phyloP scores from a whole-genome alignment of 768 basidiomycete genomes.

The Strobilomyces dryophilus region DNA sequence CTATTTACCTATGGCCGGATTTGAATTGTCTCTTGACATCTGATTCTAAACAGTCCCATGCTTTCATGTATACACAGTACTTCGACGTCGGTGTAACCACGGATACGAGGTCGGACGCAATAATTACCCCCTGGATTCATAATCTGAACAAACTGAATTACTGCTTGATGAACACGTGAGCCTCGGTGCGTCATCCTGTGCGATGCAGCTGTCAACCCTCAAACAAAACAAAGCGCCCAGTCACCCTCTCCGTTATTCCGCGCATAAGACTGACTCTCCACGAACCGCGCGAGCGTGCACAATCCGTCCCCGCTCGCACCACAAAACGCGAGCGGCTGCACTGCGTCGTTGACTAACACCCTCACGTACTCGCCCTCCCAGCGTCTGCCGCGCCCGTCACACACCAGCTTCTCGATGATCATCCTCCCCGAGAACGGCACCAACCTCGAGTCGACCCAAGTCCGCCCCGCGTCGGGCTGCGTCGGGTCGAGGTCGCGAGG shows the following conservation, averaged over 20 bases:
- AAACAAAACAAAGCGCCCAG: slow-evolving; percentile 51
- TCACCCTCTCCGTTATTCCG: slow-evolving; percentile 64
- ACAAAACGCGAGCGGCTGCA: slow-evolving; percentile 60
- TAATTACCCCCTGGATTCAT: too few species aligned
- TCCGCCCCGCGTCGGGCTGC: slow-evolving; percentile 18
- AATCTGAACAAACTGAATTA: too few species aligned
- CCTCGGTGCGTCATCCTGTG: too few species aligned
- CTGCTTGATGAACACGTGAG: too few species aligned
- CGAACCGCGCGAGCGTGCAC: slow-evolving; percentile 60
- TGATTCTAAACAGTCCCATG: not conserved
- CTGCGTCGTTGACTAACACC: slow-evolving; percentile 68
- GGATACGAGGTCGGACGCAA: too few species aligned
- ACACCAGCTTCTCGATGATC: slow-evolving; percentile 64
- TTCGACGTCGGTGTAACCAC: too few species aligned
- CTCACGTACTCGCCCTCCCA: slow-evolving; percentile 51
- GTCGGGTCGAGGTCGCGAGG: slow-evolving; percentile 22
- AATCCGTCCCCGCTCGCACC: slow-evolving; percentile 47
- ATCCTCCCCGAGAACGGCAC: slow-evolving; percentile 72
- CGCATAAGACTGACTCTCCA: slow-evolving; percentile 66
- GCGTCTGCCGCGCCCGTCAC: slow-evolving; percentile 21
- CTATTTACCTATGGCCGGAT: slow-evolving; percentile 2
- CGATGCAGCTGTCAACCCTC: too few species aligned
- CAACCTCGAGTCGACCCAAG: slow-evolving; percentile 53
- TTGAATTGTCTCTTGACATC: slow-evolving; percentile 3
- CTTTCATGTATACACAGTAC: not conserved